Evolutionary conservation across 2,329 filamentous ascomycete genomes (phyloP), one percentile per base, ranked within the genome.

Genomic region (Teratosphaeria zuluensis): DNA sequence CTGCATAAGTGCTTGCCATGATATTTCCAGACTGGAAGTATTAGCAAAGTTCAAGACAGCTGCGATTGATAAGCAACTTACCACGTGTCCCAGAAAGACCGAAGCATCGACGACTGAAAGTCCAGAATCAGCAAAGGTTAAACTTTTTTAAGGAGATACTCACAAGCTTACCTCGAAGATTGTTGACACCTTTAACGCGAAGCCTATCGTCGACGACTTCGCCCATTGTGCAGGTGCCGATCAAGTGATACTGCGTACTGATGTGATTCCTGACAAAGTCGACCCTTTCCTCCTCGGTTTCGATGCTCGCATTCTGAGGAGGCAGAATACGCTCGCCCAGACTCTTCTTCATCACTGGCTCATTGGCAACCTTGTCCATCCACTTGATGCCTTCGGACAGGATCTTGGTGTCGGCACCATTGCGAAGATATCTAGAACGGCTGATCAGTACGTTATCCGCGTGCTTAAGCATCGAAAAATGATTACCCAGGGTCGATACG

Each of bases 161-260:
- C 33, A 35, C 7, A 3, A 2, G 33, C 33, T 14, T 35, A 35
- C 14, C 33, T 35, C 33, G 14, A 59, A 72, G 54, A 2, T 63
- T 56, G 8, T 66, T 55, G 7, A 66, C 66, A 0, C 71, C 70
- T 56, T 68, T 70, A 2, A 73, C 69, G 54, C 62, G 66, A 55
- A 71, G 57, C 51, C 64, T 57, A 14, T 63, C 57, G 56, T 71
- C 68, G 12, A 71, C 68, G 8, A 70, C 70, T 16, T 69, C 68
- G 9, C 69, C 70, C 67, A 72, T 70, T 1, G 73, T 71, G 30
- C 71, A 73, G 8, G 73, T 73, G 7, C 74, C 74, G n/a, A 73
- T 71, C 8, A 73, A 64, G 66, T 78, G 76, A 64, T 75, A 78
- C 59, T 71, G 66, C 5, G 68, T 71, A 52, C 62, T 64, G 54